A percentile compares a stretch with the other conserved stretches of the same genome.
Conservation (phyloP, 495 filamentous ascomycete genomes). For the Parmelia sp. region DNA sequence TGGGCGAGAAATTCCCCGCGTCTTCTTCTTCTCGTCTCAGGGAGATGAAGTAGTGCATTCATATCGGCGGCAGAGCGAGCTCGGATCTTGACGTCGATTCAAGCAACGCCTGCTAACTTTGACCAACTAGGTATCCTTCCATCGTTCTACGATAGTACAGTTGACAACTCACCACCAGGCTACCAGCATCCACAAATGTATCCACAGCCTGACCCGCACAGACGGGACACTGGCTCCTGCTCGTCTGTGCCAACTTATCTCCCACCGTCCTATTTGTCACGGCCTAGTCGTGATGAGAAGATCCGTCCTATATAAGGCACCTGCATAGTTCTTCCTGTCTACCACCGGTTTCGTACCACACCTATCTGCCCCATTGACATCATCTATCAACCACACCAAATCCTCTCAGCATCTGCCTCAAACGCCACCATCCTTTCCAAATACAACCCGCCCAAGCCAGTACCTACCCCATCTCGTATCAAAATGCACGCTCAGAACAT, state of each 20-base stretch:
- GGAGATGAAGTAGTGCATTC: background rate
- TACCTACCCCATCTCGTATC: background rate
- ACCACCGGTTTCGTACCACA: background rate
- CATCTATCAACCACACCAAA: background rate
- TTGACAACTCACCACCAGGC: background rate
- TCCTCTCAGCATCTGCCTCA: background rate
- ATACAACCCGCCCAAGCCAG: background rate
- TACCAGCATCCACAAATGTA: background rate
- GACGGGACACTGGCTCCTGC: background rate
- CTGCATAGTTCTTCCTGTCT: background rate
- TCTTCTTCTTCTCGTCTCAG: background rate
- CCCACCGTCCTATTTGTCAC: background rate
- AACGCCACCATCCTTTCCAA: background rate
- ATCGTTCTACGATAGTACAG: background rate
- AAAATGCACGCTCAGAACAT: background rate
- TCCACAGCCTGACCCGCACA: background rate
- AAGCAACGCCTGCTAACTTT: background rate
- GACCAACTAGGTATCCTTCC: background rate
- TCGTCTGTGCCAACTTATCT: background rate
- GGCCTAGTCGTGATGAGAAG: background rate
- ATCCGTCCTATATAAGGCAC: background rate
- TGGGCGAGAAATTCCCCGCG: background rate
- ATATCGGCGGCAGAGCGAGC: background rate
- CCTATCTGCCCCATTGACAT: background rate
- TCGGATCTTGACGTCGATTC: background rate